These are phyloP conservation scores for Colletotrichum tabaci DNA, from an alignment of 2,329 filamentous ascomycete genomes.

Conservation along the genomic window DNA sequence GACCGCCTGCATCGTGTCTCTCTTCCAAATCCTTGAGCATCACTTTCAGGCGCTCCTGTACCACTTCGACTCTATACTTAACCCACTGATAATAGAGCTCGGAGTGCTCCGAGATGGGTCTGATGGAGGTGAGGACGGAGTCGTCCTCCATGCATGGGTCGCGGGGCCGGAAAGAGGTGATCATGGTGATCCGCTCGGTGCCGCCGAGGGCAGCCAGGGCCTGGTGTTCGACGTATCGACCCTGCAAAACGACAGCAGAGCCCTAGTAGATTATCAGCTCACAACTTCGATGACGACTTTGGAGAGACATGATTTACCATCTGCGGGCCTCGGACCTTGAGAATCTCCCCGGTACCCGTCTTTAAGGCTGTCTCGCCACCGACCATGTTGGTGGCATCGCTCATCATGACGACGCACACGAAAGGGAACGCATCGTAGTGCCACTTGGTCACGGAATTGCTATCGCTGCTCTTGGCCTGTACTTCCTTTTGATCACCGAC, in stretches of 20 bases:
- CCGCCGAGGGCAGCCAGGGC: conserved; percentile 57
- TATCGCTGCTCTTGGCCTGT: conserved; percentile 45
- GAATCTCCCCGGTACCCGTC: conserved; percentile 64
- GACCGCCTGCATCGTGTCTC: conserved; percentile 4
- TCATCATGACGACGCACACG: conserved; percentile 79
- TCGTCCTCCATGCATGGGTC: conserved; percentile 58
- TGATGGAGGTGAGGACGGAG: conserved; percentile 72
- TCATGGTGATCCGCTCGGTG: conserved; percentile 62
- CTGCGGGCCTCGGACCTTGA: conserved; percentile 72
- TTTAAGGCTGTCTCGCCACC: conserved; percentile 76
- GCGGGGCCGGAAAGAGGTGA: conserved; percentile 60
- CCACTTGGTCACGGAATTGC: conserved; percentile 70
- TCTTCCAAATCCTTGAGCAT: conserved; percentile 24
- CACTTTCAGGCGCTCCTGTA: conserved; percentile 66
- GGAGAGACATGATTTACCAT: conserved; percentile 61
- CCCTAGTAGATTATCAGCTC: conserved; percentile 46
- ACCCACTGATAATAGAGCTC: conserved; percentile 74
- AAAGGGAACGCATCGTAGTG: conserved; percentile 77
- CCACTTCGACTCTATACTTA: conserved; percentile 74
- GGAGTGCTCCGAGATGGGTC: conserved; percentile 64
- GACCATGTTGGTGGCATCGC: conserved; percentile 73
- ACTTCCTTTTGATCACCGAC: conserved; percentile 63
- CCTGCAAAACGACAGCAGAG: conserved; percentile 60
- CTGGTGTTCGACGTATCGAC: conserved; percentile 61
- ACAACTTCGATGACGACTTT: not conserved